Evolutionary conservation across 208 protist genomes (phyloP).

Genomic region (Leptomonas pyrrhocoris): DNA sequence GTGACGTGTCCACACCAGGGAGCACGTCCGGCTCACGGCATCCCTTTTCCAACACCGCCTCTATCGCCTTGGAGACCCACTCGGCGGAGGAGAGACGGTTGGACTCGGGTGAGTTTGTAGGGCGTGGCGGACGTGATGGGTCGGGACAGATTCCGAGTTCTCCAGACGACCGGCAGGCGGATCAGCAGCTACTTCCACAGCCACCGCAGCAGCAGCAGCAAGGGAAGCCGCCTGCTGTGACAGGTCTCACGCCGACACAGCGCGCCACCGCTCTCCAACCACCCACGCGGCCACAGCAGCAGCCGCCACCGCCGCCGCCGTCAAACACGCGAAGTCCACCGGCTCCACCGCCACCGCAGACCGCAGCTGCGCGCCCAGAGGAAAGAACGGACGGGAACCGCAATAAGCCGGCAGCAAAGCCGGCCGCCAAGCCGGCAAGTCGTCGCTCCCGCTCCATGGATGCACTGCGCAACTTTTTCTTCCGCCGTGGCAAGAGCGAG

Average conservation of each 20-base stretch:
- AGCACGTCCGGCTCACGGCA: slow-evolving; percentile 7
- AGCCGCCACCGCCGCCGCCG: neutral
- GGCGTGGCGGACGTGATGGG: neutral
- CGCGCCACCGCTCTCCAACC: slow-evolving; percentile 13
- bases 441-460: slow-evolving; percentile 69
- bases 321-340: slow-evolving; percentile 1
- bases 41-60: neutral
- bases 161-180: neutral
- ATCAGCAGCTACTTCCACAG: neutral
- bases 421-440: slow-evolving; percentile 10
- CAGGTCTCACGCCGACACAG: slow-evolving; percentile 4
- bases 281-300: slow-evolving; percentile 1
- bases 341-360: slow-evolving; percentile 6
- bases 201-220: slow-evolving; percentile 5
- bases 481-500: slow-evolving; percentile 46
- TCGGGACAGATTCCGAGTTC: neutral
- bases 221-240: neutral
- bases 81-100: neutral
- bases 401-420: slow-evolving; percentile 10
- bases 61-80: neutral
- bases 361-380: neutral
- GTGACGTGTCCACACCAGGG: neutral
- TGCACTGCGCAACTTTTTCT: slow-evolving; percentile 51
- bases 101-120: neutral
- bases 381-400: neutral